A percentile compares a stretch with the other conserved stretches of the same genome.
phyloP scores from a whole-genome alignment of 1,284 basidiomycete species.

The Ustilago loliicola region DNA sequence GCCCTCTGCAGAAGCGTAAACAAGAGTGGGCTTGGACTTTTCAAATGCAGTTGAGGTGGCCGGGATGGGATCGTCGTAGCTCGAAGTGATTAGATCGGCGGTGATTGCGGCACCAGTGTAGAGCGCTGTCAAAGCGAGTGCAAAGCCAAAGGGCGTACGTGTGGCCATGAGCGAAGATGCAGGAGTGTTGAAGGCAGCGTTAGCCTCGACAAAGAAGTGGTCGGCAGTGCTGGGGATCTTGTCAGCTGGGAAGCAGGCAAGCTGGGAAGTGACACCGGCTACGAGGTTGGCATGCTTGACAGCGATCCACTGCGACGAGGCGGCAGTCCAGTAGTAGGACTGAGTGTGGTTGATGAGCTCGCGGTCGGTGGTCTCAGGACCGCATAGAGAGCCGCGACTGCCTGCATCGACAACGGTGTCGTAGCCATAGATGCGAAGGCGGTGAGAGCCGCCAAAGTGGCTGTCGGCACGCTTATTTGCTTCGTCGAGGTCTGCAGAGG shows the following conservation, averaged over 20 bases:
- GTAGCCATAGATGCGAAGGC: slow-evolving; percentile 44
- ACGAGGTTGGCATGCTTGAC: slow-evolving; percentile 53
- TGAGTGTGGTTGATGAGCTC: slow-evolving; percentile 40
- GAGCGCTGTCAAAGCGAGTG: slow-evolving; percentile 59
- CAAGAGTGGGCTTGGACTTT: slow-evolving; percentile 46
- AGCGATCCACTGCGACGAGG: slow-evolving; percentile 48
- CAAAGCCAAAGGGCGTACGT: slow-evolving; percentile 49
- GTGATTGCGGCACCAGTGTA: slow-evolving; percentile 65
- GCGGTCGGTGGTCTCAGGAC: slow-evolving; percentile 19
- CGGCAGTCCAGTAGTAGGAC: slow-evolving; percentile 56
- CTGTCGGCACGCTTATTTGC: slow-evolving; percentile 14
- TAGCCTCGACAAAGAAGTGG: slow-evolving; percentile 55
- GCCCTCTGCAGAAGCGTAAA: slow-evolving; percentile 56
- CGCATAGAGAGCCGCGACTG: slow-evolving; percentile 25
- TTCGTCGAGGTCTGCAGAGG: slow-evolving; percentile 33
- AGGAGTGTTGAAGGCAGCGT: slow-evolving; percentile 15
- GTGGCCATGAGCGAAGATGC: slow-evolving; percentile 49
- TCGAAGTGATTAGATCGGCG: slow-evolving; percentile 37
- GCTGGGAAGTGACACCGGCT: slow-evolving; percentile 60
- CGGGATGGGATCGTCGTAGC: slow-evolving; percentile 48
- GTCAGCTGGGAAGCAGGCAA: slow-evolving; percentile 62
- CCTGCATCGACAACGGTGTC: slow-evolving; percentile 44
- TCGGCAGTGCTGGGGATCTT: slow-evolving; percentile 55
- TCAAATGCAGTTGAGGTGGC: slow-evolving; percentile 25
- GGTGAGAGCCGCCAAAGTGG: slow-evolving; percentile 42